Evolutionary conservation across 805 yeast genomes (phyloP), one percentile per base, ranked within the genome.

Genomic region (Tetrapisispora iriomotensis): DNA sequence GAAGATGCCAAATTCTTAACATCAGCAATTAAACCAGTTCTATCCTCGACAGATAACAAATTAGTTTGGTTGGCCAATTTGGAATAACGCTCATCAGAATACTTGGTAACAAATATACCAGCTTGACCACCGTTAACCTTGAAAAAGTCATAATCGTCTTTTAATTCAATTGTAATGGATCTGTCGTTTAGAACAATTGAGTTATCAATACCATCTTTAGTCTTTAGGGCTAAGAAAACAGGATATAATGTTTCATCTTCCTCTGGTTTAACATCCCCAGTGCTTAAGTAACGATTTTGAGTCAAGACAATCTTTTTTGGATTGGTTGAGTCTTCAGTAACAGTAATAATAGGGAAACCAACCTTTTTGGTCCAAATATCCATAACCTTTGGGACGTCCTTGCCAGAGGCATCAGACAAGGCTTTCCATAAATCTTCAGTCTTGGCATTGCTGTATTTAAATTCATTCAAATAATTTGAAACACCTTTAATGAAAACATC

Each of bases 1-100:
- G 90, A 77, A 21, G 77, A 64, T 5, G 90, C 75, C 48, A 82
- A 68, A 8, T 85, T 73, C 38, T 72, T 75, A 15, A 83, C 83
- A 62, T 83, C 94, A n/a, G 88, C 82, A 35, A 82, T 81, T 49
- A 81, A 69, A 31, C 88, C 90, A 40, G 80, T 76, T 61, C 85
- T 75, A 61, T 83, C 94, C 56, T 79, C 83, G 38, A 79, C 81
- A 9, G 85, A 70, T 50, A 83, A 69, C 49, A 71, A 63, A 29
- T 76, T 77, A 9, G 68, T 67, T 29, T 70, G 71, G 44, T 71
- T 55, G 39, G 85, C 85, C 49, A 82, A 68, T 56, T 78, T 77
- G 36, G 66, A 62, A 78, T 87, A 78, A 58, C 88, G 76, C 35
- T 72, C 78, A 31, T 77, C 70, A 13, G 80, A 62, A 60, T 83